Conservation (phyloP, 2,329 filamentous ascomycete genomes). For the Didymella arachidicola region DNA sequence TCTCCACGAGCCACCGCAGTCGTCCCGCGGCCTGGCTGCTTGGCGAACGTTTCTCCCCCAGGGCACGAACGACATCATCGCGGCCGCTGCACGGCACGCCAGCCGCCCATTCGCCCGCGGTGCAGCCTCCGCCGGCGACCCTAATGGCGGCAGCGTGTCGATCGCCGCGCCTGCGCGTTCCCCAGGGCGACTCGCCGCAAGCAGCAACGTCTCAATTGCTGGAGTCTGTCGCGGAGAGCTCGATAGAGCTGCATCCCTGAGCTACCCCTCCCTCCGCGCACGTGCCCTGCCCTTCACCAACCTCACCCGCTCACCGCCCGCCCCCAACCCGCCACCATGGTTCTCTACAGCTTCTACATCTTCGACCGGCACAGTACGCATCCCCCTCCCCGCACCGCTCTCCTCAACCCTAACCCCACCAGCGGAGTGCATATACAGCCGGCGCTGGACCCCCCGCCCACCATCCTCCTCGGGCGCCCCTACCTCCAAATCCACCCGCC, state of each 20-base stretch:
- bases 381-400: not conserved
- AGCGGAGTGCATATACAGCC: conserved; percentile 98
- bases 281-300: conserved; percentile 18
- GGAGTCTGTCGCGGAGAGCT: not conserved
- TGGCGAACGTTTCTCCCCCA: not conserved
- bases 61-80: not conserved
- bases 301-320: conserved; percentile 2
- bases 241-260: conserved; percentile 11
- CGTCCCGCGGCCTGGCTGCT: conserved; percentile 1
- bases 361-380: conserved; percentile 94
- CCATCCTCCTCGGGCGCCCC: conserved; percentile 44
- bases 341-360: conserved; percentile 97
- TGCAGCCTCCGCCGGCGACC: not conserved
- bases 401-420: not conserved
- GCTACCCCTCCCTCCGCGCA: conserved; percentile 5
- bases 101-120: not conserved
- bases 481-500: conserved; percentile 56
- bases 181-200: not conserved
- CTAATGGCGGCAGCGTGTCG: not conserved
- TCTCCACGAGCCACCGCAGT: conserved; percentile 6
- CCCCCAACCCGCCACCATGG: conserved; percentile 64
- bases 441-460: conserved; percentile 74
- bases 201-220: not conserved
- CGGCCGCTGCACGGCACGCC: not conserved
- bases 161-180: not conserved